phyloP scores from a whole-genome alignment of 1,284 basidiomycete genomes.

The Porphyrellus sp. region DNA sequence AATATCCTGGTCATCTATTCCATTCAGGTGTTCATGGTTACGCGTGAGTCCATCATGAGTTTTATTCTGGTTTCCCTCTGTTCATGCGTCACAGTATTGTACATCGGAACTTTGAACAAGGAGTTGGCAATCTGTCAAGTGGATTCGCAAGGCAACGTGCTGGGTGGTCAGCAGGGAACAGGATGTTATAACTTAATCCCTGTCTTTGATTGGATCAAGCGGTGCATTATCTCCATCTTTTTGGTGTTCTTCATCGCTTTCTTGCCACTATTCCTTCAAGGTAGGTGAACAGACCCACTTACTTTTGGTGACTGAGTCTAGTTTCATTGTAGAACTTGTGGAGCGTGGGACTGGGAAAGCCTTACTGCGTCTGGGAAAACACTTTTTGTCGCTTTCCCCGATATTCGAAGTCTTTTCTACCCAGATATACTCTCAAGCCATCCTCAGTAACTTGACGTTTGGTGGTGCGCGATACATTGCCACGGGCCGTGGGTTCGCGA shows the following conservation, averaged over 20 bases:
- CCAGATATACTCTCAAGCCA: constrained; percentile 94
- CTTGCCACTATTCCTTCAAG: constrained; percentile 92
- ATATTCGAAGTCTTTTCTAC: constrained; percentile 98
- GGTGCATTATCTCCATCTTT: constrained; percentile 94
- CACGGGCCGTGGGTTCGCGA: constrained; percentile 95
- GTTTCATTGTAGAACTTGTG: constrained; percentile 66
- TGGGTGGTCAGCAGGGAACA: constrained; percentile 64
- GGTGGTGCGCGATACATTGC: constrained; percentile 97
- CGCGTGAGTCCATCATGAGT: constrained; percentile 51
- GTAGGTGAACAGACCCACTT: constrained; percentile 41
- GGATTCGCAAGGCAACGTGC: constrained; percentile 73
- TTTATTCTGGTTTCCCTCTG: constrained; percentile 5
- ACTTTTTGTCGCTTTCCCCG: constrained; percentile 92
- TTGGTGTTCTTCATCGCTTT: constrained; percentile 97
- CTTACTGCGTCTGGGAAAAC: constrained; percentile 88
- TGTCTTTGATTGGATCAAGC: constrained; percentile 95
- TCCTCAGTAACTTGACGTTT: constrained; percentile 91
- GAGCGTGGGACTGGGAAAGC: constrained; percentile 93
- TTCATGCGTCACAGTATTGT: constrained; percentile 59
- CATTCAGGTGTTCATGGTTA: constrained; percentile 93
- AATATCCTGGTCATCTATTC: constrained; percentile 98
- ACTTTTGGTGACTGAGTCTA: background rate
- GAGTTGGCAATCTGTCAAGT: constrained; percentile 84
- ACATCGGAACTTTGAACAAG: constrained; percentile 92
- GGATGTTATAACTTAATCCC: constrained; percentile 94